Evolutionary conservation across 257 asterid species (phyloP).

Genomic region (Nicotiana attenuata): DNA sequence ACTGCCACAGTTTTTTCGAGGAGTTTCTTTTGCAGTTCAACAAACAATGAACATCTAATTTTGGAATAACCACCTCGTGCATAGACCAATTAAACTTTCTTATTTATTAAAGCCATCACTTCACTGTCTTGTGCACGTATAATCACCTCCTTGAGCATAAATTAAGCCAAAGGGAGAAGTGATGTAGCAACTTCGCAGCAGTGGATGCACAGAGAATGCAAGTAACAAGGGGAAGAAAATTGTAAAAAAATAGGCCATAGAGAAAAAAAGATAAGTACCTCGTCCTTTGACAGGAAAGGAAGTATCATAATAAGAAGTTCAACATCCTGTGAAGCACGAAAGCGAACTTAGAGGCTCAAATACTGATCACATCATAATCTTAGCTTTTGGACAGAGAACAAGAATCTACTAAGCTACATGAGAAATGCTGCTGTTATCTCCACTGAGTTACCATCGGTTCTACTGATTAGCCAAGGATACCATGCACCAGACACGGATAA

Average conservation of each 20-base stretch:
- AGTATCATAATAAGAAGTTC: constrained; percentile 74
- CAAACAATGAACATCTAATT: neutral
- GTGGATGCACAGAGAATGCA: constrained; percentile 8
- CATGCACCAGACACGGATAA: neutral
- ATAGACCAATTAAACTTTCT: neutral
- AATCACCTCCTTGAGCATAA: constrained; percentile 6
- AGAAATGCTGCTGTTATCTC: constrained; percentile 3
- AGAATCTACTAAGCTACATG: neutral
- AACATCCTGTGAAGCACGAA: constrained; percentile 56
- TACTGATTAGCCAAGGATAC: neutral
- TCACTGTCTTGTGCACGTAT: neutral
- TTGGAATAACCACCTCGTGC: neutral
- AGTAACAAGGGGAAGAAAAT: neutral
- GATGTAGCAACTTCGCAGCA: neutral
- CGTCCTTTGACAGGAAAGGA: constrained; percentile 80
- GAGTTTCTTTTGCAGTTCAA: neutral
- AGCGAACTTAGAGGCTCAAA: constrained; percentile 12
- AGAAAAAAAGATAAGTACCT: constrained; percentile 45
- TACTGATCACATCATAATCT: neutral
- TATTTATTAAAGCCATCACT: neutral
- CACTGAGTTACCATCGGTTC: neutral
- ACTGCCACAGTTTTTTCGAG: neutral
- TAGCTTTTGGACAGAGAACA: neutral
- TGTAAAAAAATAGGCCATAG: constrained; percentile 10
- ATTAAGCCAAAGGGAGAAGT: neutral